Conservation (phyloP, 2,329 filamentous ascomycete species). For the Colletotrichum coccodes region DNA sequence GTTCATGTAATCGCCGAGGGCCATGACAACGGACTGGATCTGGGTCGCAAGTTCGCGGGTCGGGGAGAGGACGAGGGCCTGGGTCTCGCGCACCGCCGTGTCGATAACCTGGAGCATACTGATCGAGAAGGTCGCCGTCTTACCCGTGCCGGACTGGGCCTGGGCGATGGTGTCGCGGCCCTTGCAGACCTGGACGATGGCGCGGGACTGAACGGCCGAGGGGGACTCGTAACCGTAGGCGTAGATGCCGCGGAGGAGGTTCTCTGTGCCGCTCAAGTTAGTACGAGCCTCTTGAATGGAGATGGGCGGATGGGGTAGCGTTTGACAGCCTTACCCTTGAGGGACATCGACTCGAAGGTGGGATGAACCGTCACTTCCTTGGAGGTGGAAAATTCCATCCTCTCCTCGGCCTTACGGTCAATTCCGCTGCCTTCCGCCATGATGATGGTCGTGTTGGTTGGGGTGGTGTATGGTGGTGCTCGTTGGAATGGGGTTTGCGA, state of each 20-base stretch:
- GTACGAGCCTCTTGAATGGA: background rate
- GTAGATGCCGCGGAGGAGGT: constrained; percentile 95
- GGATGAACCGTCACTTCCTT: constrained; percentile 97
- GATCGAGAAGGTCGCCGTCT: constrained; percentile 96
- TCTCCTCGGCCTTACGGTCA: constrained; percentile 92
- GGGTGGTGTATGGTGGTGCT: background rate
- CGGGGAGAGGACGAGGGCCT: constrained; percentile 94
- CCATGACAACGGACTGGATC: constrained; percentile 98
- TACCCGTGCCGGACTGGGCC: constrained; percentile 96
- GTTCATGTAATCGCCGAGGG: constrained; percentile 99
- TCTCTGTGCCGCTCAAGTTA: constrained; percentile 64
- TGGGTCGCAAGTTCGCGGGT: constrained; percentile 97
- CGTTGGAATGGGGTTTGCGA: background rate
- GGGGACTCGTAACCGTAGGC: constrained; percentile 99
- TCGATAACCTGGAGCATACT: constrained; percentile 97
- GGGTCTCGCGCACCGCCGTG: constrained; percentile 89
- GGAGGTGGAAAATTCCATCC: constrained; percentile 98
- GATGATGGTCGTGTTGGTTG: constrained; percentile 44
- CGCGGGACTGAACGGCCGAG: constrained; percentile 96
- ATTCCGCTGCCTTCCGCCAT: constrained; percentile 87
- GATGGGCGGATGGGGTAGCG: background rate
- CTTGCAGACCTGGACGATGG: constrained; percentile 99
- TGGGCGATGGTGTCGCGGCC: constrained; percentile 98
- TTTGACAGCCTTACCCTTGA: constrained; percentile 72
- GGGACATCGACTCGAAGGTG: constrained; percentile 94